Evolutionary conservation across 2,329 filamentous ascomycete genomes (phyloP).

Genomic region (Beauveria varroae): DNA sequence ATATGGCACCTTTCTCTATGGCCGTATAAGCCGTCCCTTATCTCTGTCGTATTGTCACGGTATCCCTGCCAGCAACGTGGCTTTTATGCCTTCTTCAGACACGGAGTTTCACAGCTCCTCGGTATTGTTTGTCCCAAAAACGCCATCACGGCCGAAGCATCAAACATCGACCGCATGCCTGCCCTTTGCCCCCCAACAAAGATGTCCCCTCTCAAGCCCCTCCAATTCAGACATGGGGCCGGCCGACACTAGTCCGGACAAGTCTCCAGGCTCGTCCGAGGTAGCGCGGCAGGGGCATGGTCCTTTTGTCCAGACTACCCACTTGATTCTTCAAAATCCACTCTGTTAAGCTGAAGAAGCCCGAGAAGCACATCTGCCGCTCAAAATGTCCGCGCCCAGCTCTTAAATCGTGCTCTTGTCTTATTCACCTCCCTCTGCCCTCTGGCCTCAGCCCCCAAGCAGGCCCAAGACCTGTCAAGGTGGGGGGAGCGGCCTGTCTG

Average conservation of each 20-base stretch:
- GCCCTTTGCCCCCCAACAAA: not conserved
- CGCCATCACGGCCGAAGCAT: not conserved
- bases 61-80: conserved; percentile 5
- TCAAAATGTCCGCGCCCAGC: not conserved
- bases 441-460: conserved; percentile 3
- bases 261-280: not conserved
- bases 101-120: not conserved
- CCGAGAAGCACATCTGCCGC: not conserved
- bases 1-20: not conserved
- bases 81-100: not conserved
- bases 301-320: conserved; percentile 10
- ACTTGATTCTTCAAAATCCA: not conserved
- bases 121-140: not conserved
- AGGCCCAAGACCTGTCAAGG: not conserved
- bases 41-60: not conserved
- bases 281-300: conserved; percentile 10
- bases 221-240: not conserved
- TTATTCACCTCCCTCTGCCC: not conserved
- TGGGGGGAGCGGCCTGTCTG: not conserved
- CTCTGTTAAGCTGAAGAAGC: not conserved
- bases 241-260: conserved; percentile 6
- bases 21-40: not conserved
- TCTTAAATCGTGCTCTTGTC: not conserved
- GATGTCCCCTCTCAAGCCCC: not conserved
- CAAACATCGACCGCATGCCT: not conserved